A percentile compares a stretch with the other conserved stretches of the same genome.
Evolutionary conservation across 106 monocot species (phyloP).

Genomic region (Platanthera guangdongensis): DNA sequence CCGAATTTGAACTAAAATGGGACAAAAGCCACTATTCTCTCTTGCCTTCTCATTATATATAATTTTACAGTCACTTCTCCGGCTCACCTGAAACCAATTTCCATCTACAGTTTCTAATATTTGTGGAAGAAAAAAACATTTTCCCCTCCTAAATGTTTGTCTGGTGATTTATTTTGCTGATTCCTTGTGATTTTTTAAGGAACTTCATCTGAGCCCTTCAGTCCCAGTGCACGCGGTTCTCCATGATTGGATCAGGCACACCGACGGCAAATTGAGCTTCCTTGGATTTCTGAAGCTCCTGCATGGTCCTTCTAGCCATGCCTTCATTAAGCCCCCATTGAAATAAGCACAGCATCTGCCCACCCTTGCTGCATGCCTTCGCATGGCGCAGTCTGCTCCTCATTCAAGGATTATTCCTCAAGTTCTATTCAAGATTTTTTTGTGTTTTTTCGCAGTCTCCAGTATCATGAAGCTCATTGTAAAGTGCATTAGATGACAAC

Average conservation of each 20-base stretch:
- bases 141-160: neutral
- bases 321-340: neutral
- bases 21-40: too few relatives aligned
- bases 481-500: too few relatives aligned
- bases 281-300: conserved; percentile 52
- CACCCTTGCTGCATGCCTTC: neutral
- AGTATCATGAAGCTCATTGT: neutral
- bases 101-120: neutral
- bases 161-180: neutral
- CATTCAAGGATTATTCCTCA: neutral
- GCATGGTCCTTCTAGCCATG: conserved; percentile 23
- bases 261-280: conserved; percentile 69
- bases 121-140: neutral
- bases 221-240: conserved; percentile 54
- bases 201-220: conserved; percentile 50
- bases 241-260: conserved; percentile 60
- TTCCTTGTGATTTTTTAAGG: conserved; percentile 17
- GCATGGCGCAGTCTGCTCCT: neutral
- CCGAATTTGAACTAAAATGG: too few relatives aligned
- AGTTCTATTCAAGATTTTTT: neutral
- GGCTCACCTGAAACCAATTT: neutral
- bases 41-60: too few relatives aligned
- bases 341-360: neutral
- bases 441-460: neutral
- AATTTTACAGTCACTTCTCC: neutral